Conservation (phyloP, 2,329 filamentous ascomycete genomes). For the Paecilomyces formosus region DNA sequence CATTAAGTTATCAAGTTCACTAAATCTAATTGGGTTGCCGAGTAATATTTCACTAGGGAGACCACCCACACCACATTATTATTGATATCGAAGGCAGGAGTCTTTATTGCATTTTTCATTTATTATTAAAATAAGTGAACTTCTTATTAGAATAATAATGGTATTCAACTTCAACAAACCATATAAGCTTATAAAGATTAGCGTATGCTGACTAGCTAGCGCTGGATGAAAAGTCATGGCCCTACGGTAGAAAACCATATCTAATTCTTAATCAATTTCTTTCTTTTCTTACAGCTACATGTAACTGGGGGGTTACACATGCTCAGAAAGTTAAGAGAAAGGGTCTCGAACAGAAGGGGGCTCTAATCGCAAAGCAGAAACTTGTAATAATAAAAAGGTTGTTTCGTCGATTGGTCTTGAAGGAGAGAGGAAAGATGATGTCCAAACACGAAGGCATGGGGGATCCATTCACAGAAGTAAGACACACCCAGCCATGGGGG, state of each 20-base stretch:
- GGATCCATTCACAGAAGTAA: not conserved
- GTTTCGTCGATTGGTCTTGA: not conserved
- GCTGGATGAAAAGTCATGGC: too few species aligned
- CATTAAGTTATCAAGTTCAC: too few species aligned
- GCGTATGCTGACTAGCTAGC: too few species aligned
- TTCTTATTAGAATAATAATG: too few species aligned
- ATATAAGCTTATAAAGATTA: too few species aligned
- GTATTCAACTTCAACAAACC: not conserved
- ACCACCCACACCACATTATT: too few species aligned
- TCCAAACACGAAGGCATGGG: not conserved
- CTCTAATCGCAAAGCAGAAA: not conserved
- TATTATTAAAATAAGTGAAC: too few species aligned
- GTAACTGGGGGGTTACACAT: not conserved
- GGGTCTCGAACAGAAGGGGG: not conserved
- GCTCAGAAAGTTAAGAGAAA: not conserved
- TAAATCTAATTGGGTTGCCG: too few species aligned
- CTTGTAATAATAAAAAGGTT: not conserved
- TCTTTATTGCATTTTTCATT: too few species aligned
- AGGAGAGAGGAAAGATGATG: not conserved
- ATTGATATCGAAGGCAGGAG: too few species aligned
- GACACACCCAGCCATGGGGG: conserved; percentile 10
- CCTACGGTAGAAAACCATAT: not conserved
- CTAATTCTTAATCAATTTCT: not conserved
- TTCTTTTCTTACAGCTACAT: not conserved
- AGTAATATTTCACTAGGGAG: too few species aligned